These are phyloP conservation scores for Alternaria alternata DNA, from an alignment of 2,329 filamentous ascomycete species.

Conservation along the genomic window DNA sequence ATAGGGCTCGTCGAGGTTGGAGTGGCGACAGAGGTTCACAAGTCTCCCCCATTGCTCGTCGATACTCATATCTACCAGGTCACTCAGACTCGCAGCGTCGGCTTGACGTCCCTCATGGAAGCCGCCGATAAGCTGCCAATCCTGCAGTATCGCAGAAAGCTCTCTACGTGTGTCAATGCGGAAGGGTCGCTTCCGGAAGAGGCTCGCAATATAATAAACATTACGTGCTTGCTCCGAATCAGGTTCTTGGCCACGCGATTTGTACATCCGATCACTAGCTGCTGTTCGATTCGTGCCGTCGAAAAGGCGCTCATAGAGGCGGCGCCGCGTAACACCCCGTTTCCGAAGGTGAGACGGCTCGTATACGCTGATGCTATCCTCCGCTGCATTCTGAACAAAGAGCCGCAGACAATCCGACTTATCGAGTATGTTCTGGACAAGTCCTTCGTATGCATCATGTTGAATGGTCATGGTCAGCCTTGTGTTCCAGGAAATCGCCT, in stretches of 20 bases:
- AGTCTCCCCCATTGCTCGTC: slow-evolving; percentile 53
- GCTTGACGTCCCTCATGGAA: slow-evolving; percentile 12
- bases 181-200: slow-evolving; percentile 17
- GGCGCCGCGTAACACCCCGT: too few species aligned
- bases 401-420: slow-evolving; percentile 22
- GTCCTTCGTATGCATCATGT: slow-evolving; percentile 27
- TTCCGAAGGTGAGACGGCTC: slow-evolving; percentile 2
- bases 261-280: too few species aligned
- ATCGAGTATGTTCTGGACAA: slow-evolving; percentile 23
- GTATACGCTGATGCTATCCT: slow-evolving; percentile 9
- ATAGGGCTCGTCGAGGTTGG: slow-evolving; percentile 33
- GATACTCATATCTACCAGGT: slow-evolving; percentile 42
- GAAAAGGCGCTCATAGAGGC: too few species aligned
- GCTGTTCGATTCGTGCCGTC: too few species aligned
- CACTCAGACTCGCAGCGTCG: slow-evolving; percentile 18
- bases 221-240: slow-evolving; percentile 21
- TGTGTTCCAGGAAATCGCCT: slow-evolving; percentile 53
- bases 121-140: slow-evolving; percentile 26
- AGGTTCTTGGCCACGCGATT: too few species aligned
- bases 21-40: slow-evolving; percentile 48
- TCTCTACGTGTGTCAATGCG: slow-evolving; percentile 15
- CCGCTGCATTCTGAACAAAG: slow-evolving; percentile 19
- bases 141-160: slow-evolving; percentile 21
- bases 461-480: slow-evolving; percentile 43
- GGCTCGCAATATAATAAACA: slow-evolving; percentile 21